These are phyloP conservation scores for Myriosclerotinia curreyana DNA, from an alignment of 2,329 filamentous ascomycete species.

Conservation along the genomic window DNA sequence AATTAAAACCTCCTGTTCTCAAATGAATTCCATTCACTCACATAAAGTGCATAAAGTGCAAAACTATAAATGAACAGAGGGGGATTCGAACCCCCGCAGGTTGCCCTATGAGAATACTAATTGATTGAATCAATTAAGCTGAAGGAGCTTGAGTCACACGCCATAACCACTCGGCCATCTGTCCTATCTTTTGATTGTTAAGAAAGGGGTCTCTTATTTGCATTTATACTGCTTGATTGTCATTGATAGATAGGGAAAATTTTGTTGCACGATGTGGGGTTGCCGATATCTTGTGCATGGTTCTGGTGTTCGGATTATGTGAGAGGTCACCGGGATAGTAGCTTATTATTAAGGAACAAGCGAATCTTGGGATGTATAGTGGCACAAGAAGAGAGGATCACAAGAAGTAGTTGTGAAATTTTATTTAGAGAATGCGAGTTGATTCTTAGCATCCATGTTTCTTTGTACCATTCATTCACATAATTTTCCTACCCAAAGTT, in stretches of 20 bases:
- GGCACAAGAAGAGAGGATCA: not conserved
- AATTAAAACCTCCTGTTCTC: too few species aligned
- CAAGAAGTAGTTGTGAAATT: not conserved
- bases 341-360: not conserved
- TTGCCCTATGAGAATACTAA: constrained; percentile 21
- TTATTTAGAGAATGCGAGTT: not conserved
- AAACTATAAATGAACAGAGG: constrained; percentile 24
- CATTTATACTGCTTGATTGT: accelerated
- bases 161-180: constrained; percentile 24
- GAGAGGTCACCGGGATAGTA: too few species aligned
- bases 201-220: accelerated
- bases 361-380: not conserved
- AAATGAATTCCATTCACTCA: too few species aligned
- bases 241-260: not conserved
- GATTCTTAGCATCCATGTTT: not conserved
- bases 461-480: too few species aligned
- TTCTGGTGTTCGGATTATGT: too few species aligned
- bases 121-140: constrained; percentile 11
- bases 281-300: not conserved
- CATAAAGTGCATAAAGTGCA: not conserved
- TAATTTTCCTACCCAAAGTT: not conserved
- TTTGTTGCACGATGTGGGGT: constrained; percentile 9
- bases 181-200: not conserved
- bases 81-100: constrained; percentile 24
- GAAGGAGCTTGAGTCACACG: constrained; percentile 21